Base-by-base conservation (phyloP, 2,329 filamentous ascomycete genomes). In the Plectosphaerella sp. region DNA sequence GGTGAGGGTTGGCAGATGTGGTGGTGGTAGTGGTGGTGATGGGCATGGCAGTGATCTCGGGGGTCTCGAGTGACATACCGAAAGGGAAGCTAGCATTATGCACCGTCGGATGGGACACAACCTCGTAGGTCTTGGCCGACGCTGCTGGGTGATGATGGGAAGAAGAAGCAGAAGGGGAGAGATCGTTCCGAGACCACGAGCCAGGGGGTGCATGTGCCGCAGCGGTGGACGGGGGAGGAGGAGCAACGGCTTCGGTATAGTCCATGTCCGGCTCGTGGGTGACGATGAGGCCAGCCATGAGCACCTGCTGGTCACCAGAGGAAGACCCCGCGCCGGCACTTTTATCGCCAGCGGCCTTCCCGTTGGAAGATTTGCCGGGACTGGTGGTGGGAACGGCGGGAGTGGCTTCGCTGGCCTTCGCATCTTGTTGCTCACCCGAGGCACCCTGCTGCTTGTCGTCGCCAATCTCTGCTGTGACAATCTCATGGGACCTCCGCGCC, bases 61-160 rank as follows among this genome's bases (percentile, higher is more conserved):
- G 35, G 33, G 58, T 25, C 22, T 64, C 58, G 20, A 61, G 52
- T 9, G 60, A 55, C 35, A 67, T 59, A 55, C 68, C 66, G 52
- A 75, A 72, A 9, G 74, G 71, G 58, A 83, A 83, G 60, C 73
- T 79, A 10, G 79, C 78, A 59, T 83, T 82, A 20, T 78, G 72
- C 42, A 66, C 62, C 25, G 75, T 80, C 1, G 79, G 72, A 48
- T 76, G 71, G 3, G 76, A 76, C 49, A 82, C 69, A 15, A 81
- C 66, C 54, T 82, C 75, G 53, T 77, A 77, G 4, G 41, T 51
- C 28, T 22, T 14, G 45, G 48, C 52, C 49, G 16, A 45, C 12
- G 9, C 16, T 8, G 42, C 16, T 16, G 42, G 22, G 42, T 45
- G 16, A 7, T 45, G 42, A 16, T 50, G 51, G 15, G 49, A 35